A percentile compares a stretch with the other conserved stretches of the same genome.
Conservation (phyloP, 768 basidiomycete species). For the Lactifluus volemus region DNA sequence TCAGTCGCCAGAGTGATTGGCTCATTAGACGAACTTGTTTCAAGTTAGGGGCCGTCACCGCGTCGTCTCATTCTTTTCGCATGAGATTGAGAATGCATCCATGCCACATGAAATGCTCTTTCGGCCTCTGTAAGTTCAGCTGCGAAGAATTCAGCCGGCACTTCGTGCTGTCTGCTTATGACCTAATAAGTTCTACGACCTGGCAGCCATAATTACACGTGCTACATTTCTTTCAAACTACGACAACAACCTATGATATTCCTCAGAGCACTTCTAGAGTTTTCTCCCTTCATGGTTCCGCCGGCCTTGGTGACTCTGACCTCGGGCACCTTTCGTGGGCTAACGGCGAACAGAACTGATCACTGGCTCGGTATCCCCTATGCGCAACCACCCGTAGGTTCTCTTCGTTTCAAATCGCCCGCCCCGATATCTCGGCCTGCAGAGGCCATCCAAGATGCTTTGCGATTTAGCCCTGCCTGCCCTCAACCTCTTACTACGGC, state of each 20-base stretch:
- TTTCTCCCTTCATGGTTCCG: neutral
- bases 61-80: too few species aligned
- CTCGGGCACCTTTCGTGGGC: slow-evolving; percentile 41
- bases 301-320: slow-evolving; percentile 29
- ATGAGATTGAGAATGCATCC: too few species aligned
- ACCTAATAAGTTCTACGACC: too few species aligned
- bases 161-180: too few species aligned
- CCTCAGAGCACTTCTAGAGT: neutral
- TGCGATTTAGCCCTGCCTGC: slow-evolving; percentile 46
- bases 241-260: neutral
- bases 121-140: too few species aligned
- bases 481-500: slow-evolving; percentile 39
- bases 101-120: too few species aligned
- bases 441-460: slow-evolving; percentile 33
- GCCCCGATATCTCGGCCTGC: slow-evolving; percentile 30
- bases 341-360: slow-evolving; percentile 39
- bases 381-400: slow-evolving; percentile 46
- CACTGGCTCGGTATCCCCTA: slow-evolving; percentile 56
- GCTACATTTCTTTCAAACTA: neutral
- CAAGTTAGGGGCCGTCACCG: too few species aligned
- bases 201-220: too few species aligned
- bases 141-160: too few species aligned
- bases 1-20: neutral
- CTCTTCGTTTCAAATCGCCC: slow-evolving; percentile 50
- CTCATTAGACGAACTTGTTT: too few species aligned